phyloP scores from a whole-genome alignment of 257 asterid species.

The Solanum sejunctum region DNA sequence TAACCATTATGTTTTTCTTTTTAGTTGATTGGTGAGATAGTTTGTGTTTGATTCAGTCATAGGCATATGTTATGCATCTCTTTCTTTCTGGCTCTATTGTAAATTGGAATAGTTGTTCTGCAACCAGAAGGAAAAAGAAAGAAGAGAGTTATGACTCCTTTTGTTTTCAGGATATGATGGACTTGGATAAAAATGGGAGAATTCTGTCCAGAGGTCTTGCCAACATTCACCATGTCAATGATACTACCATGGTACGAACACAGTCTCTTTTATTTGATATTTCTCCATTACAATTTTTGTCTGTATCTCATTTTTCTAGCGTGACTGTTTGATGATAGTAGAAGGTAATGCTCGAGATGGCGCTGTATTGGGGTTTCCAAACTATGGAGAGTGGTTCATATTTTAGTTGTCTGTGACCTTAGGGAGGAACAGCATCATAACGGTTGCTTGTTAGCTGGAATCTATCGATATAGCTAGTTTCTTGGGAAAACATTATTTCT shows the following conservation, averaged over 20 bases:
- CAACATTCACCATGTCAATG: conserved; percentile 79
- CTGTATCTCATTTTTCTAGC: background rate
- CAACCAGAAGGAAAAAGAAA: background rate
- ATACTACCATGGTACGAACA: conserved; percentile 50
- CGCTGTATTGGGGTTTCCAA: background rate
- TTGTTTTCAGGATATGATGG: conserved; percentile 76
- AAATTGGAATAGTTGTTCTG: background rate
- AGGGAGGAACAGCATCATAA: background rate
- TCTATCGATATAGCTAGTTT: background rate
- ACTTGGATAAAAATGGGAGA: conserved; percentile 55
- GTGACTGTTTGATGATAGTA: background rate
- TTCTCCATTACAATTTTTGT: background rate
- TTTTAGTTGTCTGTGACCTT: background rate
- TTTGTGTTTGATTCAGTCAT: background rate
- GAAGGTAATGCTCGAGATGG: background rate
- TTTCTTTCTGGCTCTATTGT: background rate
- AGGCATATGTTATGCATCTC: background rate
- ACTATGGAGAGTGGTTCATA: background rate
- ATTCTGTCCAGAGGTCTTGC: conserved; percentile 61
- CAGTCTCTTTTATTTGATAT: background rate
- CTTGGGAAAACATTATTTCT: background rate
- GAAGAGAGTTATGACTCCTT: background rate
- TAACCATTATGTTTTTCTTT: background rate
- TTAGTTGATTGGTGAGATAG: background rate
- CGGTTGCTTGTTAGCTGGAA: background rate